These are phyloP conservation scores for Fusarium equiseti DNA, from an alignment of 2,329 filamentous ascomycete genomes.

Conservation along the genomic window DNA sequence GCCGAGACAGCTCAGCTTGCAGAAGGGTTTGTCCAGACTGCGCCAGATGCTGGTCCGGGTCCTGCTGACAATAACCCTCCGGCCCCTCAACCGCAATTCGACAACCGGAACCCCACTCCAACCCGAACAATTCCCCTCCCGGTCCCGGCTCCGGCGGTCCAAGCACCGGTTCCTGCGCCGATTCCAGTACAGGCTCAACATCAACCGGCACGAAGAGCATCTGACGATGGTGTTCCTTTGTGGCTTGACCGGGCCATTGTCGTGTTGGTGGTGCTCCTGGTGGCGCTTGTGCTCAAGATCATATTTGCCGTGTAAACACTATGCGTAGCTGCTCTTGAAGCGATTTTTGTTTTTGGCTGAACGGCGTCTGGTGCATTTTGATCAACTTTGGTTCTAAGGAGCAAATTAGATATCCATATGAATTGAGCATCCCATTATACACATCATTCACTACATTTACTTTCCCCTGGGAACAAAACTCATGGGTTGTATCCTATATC, in stretches of 20 bases:
- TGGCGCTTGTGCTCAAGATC: slow-evolving; percentile 75
- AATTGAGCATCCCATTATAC: slow-evolving; percentile 15
- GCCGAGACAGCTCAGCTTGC: slow-evolving; percentile 63
- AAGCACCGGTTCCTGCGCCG: slow-evolving; percentile 17
- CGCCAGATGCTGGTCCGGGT: slow-evolving; percentile 17
- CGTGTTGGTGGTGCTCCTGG: slow-evolving; percentile 75
- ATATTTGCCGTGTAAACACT: slow-evolving; percentile 51
- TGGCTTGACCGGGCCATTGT: slow-evolving; percentile 89
- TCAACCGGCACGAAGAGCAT: slow-evolving; percentile 40
- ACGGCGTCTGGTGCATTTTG: slow-evolving; percentile 20
- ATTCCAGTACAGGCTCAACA: slow-evolving; percentile 28
- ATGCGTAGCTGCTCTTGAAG: slow-evolving; percentile 1
- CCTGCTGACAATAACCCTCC: slow-evolving; percentile 1
- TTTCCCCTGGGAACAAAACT: too few relatives aligned
- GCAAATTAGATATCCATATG: slow-evolving; percentile 44
- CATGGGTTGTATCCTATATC: background rate
- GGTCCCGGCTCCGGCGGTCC: slow-evolving; percentile 18
- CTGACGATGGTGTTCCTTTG: slow-evolving; percentile 67
- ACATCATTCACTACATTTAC: background rate
- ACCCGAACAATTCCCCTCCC: slow-evolving; percentile 25
- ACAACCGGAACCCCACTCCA: slow-evolving; percentile 29
- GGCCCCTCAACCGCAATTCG: slow-evolving; percentile 14
- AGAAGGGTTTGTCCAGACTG: slow-evolving; percentile 70
- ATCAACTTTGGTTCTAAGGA: slow-evolving; percentile 12
- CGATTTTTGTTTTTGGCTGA: background rate